phyloP scores from a whole-genome alignment of 2,329 filamentous ascomycete species.

The Rhinocladiella mackenziei region DNA sequence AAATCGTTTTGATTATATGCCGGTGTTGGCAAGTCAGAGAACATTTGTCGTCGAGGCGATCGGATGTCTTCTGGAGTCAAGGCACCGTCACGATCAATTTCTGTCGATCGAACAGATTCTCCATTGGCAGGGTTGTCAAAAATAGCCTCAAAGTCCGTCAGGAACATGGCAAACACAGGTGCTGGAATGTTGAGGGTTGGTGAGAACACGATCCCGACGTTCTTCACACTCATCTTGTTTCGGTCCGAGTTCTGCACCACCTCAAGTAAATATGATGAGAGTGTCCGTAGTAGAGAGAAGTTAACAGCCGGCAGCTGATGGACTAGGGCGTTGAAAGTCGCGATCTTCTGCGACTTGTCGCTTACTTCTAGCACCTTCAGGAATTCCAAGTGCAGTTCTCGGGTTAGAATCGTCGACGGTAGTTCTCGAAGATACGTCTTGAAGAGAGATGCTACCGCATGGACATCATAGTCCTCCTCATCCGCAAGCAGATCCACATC shows the following conservation, averaged over 20 bases:
- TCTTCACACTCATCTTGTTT: slow-evolving; percentile 98
- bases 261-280: slow-evolving; percentile 83
- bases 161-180: slow-evolving; percentile 86
- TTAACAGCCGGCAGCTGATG: slow-evolving; percentile 77
- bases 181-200: slow-evolving; percentile 95
- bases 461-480: slow-evolving; percentile 86
- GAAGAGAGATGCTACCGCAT: slow-evolving; percentile 87
- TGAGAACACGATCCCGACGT: slow-evolving; percentile 96
- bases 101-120: slow-evolving; percentile 10
- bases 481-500: slow-evolving; percentile 83
- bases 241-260: slow-evolving; percentile 85
- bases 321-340: slow-evolving; percentile 71
- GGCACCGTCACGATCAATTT: slow-evolving; percentile 35
- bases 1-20: slow-evolving; percentile 58
- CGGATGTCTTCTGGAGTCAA: slow-evolving; percentile 54
- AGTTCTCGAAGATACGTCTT: slow-evolving; percentile 93
- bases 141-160: slow-evolving; percentile 83
- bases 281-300: slow-evolving; percentile 71
- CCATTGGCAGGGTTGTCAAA: slow-evolving; percentile 63
- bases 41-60: slow-evolving; percentile 62
- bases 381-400: slow-evolving; percentile 87
- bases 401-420: slow-evolving; percentile 83
- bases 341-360: slow-evolving; percentile 70
- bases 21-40: slow-evolving; percentile 62
- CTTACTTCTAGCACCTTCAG: slow-evolving; percentile 76